Evolutionary conservation across 108 stramenopile genomes (phyloP).

Genomic region (Cyclostephanos invisitatus): DNA sequence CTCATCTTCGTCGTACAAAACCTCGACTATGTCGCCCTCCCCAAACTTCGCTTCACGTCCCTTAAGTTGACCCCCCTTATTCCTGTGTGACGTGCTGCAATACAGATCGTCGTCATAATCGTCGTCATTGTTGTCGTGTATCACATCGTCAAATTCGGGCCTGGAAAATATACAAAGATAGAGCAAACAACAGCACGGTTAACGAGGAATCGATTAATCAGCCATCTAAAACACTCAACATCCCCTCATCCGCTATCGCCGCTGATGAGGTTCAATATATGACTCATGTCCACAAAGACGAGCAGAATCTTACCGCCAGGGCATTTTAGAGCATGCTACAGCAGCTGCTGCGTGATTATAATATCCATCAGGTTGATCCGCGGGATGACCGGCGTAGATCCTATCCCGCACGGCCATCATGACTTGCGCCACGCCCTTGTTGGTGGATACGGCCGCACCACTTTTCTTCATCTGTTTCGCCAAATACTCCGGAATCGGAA

Average conservation of each 20-base stretch:
- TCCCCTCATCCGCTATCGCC: no score
- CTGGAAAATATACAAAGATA: no score
- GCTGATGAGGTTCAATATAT: no score
- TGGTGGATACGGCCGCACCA: slow-evolving; percentile 10
- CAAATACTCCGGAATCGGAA: slow-evolving; percentile 36
- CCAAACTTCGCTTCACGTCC: slow-evolving; percentile 60
- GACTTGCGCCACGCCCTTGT: slow-evolving; percentile 10
- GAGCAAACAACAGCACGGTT: no score
- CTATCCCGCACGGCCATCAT: slow-evolving; percentile 48
- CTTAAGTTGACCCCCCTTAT: slow-evolving; percentile 67
- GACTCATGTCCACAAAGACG: no score
- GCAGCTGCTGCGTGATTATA: slow-evolving; percentile 50
- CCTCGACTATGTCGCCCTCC: slow-evolving; percentile 76
- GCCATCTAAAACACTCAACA: no score
- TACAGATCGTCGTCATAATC: slow-evolving; percentile 50
- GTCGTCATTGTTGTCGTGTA: slow-evolving; percentile 47
- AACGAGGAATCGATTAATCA: no score
- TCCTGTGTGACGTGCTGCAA: slow-evolving; percentile 47
- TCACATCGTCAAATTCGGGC: slow-evolving; percentile 51
- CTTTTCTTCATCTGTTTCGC: slow-evolving; percentile 18
- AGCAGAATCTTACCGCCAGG: slow-evolving; percentile 22
- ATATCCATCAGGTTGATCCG: slow-evolving; percentile 46
- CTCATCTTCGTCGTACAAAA: slow-evolving; percentile 64
- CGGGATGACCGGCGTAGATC: slow-evolving; percentile 51
- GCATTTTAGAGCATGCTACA: slow-evolving; percentile 35